Base-by-base conservation (phyloP, 2,329 filamentous ascomycete species). In the Periglandula ipomoeae region DNA sequence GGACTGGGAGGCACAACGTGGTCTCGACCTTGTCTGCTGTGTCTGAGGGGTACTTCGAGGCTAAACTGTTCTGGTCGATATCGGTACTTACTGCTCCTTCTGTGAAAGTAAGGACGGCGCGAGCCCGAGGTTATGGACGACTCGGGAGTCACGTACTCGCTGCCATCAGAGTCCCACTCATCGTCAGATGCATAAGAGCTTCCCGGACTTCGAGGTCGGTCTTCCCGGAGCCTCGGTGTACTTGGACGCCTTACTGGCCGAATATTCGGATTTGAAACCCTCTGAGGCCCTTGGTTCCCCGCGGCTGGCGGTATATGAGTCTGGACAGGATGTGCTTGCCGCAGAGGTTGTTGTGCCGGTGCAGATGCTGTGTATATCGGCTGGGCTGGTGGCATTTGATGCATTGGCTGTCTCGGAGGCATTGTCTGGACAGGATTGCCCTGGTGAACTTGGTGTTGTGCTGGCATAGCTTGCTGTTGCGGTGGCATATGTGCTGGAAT, bases 61-160 rank as follows among this genome's bases (percentile, higher is more conserved):
- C 57, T 55, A 39, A 53, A 55, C 15, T 49, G 20, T 46, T 54
- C 53, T n/a, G 51, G 53, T 3, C 52, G 52, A 19, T 46, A 47
- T 13, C 49, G 53, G 30, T 46, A 44, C 22, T 50, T 58, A 17
- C 47, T 48, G 23, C 42, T 47, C 17, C 53, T 53, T 8, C 17
- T 40, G 13, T 39, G 52, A 37, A 52, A 46, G n/a, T 43, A 32
- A 11, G 49, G 49, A 3, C n/a, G n/a, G n/a, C 39, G 52, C 3
- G 51, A 52, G 34, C 46, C 46, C 8, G 52, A 55, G 11, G 50
- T 47, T 10, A 53, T 26, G 4, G 59, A 59, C 2, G 58, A 58
- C 10, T 44, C 41, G 5, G 53, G 52, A 1, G 58, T 60, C n/a
- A 41, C 50, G 37, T 34, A 46, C 17, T 53, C 52, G 41, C 50